Evolutionary conservation across 352 stramenopile genomes (phyloP), one percentile per base, ranked within the genome.

Genomic region (Blastocystis sp.): DNA sequence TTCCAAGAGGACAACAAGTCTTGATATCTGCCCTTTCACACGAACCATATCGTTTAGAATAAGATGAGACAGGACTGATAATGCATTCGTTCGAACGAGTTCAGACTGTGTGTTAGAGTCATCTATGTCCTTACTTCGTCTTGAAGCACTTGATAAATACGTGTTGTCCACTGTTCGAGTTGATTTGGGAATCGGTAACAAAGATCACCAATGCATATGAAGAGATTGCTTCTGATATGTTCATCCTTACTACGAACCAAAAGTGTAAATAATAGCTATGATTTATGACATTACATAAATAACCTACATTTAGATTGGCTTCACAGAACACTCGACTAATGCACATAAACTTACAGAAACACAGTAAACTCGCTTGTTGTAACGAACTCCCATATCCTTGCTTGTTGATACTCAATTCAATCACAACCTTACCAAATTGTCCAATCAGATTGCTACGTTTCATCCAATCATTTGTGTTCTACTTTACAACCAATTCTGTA

Each of bases 11-110:
- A 98, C 92, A 1, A 95, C 95, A 75, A 99, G 97, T 77, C 97
- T 90, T 61, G 90, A 91, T 2, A 95, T 91, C 89, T 97, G 93
- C 19, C 94, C 95, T 88, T 97, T 97, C n/a, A 98, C 95, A 91
- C 98, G 98, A 52, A 99, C 96, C 96, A 99, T 99, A 88, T 99
- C 96, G 90, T 99, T 98, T 43, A 98, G 90, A 89, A 98, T 98
- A 49, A 99, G 92, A 88, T 98, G 96, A 37, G 95, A 98, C 1
- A 99, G 92, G 42, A 98, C 95, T 88, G 98, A 96, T 59, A 98
- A 93, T 49, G 95, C 96, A 88, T 98, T 97, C 69, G 95, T 93
- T 49, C 95, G 93, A 35, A 98, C 96, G 74, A 93, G 92, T 0
- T 88, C 92, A 12, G 91, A 51, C 67, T 89, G 27, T 5, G 9